Base-by-base conservation (phyloP, 108 stramenopile species). In the Asterionellopsis glacialis region DNA sequence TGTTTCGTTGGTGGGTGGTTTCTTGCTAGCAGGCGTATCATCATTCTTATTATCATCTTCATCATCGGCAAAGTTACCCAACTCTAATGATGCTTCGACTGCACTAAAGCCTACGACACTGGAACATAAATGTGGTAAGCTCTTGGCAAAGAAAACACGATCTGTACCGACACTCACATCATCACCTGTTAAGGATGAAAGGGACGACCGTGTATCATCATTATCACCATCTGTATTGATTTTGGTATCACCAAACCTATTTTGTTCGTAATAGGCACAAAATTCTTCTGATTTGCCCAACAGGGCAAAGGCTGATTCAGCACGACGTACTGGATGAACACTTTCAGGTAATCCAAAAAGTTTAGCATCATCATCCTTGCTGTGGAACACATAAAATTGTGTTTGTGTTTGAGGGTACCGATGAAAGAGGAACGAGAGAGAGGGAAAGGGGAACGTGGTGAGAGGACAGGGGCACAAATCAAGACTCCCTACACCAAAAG, bases 161-260 rank as follows among this genome's bases (percentile, higher is more conserved):
- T 91, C 89, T 0, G 89, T 91, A 12, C 93, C 89, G 23, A 90
- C 71, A 59, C 83, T 87, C 23, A 94, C 87, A 73, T 94, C 93
- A 65, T 94, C 93, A 49, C 93, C 93, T 0, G 93, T 94, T 33
- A 94, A 54, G 0, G 87, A 84, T 9, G 93, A 94, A 11, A 94
- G 61, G 14, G 82, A 87, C 67, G 83, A 84, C 11, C 82, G 82
- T 13, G 65, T 70, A 51, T 67, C 71, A 48, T 57, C 76, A 27
- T 67, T 67, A 25, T 79, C 82, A 55, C 65, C 65, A 23, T 74
- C 73, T 22, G 55, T 65, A 28, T 78, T 74, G 47, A 93, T 86
- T 75, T 87, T 86, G 59, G 84, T 88, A 43, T 90, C 92, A 41
- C 92, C 92, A 60, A 89, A 94, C 12, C 93, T 83, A 74, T 94